Evolutionary conservation across 2,329 filamentous ascomycete genomes (phyloP).

Genomic region (Botrytis tulipae): DNA sequence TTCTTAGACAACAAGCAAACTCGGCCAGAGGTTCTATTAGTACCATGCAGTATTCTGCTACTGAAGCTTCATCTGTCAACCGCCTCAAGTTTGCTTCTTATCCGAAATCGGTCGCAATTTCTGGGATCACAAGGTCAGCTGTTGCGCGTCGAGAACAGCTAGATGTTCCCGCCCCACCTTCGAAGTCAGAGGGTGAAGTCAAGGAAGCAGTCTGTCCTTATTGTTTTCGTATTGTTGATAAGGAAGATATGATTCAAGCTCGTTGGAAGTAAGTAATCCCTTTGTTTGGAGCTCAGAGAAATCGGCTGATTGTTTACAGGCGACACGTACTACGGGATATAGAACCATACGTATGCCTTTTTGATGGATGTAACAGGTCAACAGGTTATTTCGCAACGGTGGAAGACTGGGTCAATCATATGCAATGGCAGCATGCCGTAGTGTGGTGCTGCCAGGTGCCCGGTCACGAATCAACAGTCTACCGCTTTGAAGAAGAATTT

Average conservation of each 20-base stretch:
- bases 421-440: slow-evolving; percentile 15
- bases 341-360: slow-evolving; percentile 15
- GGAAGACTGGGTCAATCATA: slow-evolving; percentile 9
- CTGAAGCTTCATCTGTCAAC: slow-evolving; percentile 12
- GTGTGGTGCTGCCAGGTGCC: slow-evolving; percentile 8
- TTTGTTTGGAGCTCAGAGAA: not conserved
- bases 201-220: slow-evolving; percentile 3
- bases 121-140: slow-evolving; percentile 1
- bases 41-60: slow-evolving; percentile 14
- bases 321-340: slow-evolving; percentile 11
- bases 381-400: not conserved
- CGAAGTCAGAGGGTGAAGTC: not conserved
- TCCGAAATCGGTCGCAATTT: slow-evolving; percentile 11
- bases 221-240: slow-evolving; percentile 5
- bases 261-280: not conserved
- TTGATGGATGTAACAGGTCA: slow-evolving; percentile 2
- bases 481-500: not conserved
- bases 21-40: not conserved
- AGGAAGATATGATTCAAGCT: not conserved
- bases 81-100: slow-evolving; percentile 12
- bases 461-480: slow-evolving; percentile 8
- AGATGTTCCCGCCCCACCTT: not conserved
- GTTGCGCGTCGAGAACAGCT: slow-evolving; percentile 8
- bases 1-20: not conserved
- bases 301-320: not conserved